Evolutionary conservation across 2,329 filamentous ascomycete species (phyloP).

Genomic region (Mollisia scopiformis): DNA sequence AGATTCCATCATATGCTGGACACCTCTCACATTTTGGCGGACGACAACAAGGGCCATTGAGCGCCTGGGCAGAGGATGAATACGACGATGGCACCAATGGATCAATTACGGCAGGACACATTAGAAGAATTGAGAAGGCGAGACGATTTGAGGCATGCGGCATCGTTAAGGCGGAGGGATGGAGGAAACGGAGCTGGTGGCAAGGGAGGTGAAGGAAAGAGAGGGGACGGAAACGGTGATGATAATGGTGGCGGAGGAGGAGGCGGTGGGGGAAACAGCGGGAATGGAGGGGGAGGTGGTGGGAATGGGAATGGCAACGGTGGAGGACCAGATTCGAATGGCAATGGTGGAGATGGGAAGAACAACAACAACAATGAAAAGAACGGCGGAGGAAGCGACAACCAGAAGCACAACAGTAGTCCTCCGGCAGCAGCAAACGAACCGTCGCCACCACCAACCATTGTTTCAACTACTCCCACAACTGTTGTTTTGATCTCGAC

Average conservation of each 20-base stretch:
- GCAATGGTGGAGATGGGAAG: not conserved
- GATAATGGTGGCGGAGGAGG: slow-evolving; percentile 2
- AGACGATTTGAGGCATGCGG: slow-evolving; percentile 15
- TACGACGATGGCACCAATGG: slow-evolving; percentile 36
- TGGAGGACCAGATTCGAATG: not conserved
- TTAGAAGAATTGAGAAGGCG: slow-evolving; percentile 19
- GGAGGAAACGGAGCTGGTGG: not conserved
- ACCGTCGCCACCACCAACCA: not conserved
- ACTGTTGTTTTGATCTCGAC: slow-evolving; percentile 19
- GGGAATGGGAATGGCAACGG: slow-evolving; percentile 5
- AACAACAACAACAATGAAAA: not conserved
- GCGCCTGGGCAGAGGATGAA: slow-evolving; percentile 34
- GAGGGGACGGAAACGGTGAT: slow-evolving; percentile 10
- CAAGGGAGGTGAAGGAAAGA: not conserved
- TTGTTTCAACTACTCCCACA: slow-evolving; percentile 6
- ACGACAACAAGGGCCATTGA: slow-evolving; percentile 22
- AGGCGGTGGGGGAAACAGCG: not conserved
- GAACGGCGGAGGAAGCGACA: not conserved
- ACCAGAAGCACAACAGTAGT: not conserved
- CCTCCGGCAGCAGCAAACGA: not conserved
- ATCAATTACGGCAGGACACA: slow-evolving; percentile 22
- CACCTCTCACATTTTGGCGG: slow-evolving; percentile 26
- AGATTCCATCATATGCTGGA: slow-evolving; percentile 28
- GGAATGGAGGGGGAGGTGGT: slow-evolving; percentile 5
- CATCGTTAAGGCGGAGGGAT: not conserved